These are phyloP conservation scores for Sporisorium iseilematis-ciliati DNA, from an alignment of 1,284 basidiomycete genomes.

Conservation along the genomic window DNA sequence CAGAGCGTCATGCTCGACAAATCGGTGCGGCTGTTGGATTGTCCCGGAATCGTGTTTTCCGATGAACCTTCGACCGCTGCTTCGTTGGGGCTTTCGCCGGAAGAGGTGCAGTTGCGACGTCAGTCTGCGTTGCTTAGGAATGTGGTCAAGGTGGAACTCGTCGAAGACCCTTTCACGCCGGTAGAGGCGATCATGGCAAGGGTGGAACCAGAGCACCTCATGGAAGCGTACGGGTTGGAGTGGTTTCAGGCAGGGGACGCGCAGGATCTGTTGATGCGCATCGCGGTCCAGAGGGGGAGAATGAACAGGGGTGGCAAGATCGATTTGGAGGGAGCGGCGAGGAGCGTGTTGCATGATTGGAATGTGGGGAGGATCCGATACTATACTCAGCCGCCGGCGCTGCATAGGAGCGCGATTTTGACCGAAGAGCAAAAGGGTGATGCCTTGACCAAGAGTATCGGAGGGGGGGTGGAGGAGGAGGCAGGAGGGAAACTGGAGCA, in stretches of 20 bases:
- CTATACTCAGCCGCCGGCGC: constrained; percentile 80
- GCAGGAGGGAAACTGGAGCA: constrained; percentile 25
- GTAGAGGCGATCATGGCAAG: constrained; percentile 65
- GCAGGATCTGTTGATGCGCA: constrained; percentile 89
- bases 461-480: background rate
- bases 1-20: constrained; percentile 94
- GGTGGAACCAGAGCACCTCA: constrained; percentile 53
- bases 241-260: constrained; percentile 72
- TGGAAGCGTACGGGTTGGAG: constrained; percentile 58
- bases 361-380: constrained; percentile 95
- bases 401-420: constrained; percentile 45
- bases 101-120: constrained; percentile 36
- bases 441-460: constrained; percentile 14
- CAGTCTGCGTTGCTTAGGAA: constrained; percentile 76
- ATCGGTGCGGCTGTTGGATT: constrained; percentile 91
- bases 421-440: background rate
- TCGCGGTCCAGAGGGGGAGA: constrained; percentile 83
- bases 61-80: constrained; percentile 65
- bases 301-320: constrained; percentile 81
- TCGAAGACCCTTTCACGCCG: constrained; percentile 86
- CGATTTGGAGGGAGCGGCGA: constrained; percentile 84
- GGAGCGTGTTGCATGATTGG: constrained; percentile 91
- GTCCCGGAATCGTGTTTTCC: constrained; percentile 85
- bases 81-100: constrained; percentile 74
- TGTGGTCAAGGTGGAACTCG: constrained; percentile 89